Conservation (phyloP, 2,329 filamentous ascomycete species). For the Hypoxylon sp. region DNA sequence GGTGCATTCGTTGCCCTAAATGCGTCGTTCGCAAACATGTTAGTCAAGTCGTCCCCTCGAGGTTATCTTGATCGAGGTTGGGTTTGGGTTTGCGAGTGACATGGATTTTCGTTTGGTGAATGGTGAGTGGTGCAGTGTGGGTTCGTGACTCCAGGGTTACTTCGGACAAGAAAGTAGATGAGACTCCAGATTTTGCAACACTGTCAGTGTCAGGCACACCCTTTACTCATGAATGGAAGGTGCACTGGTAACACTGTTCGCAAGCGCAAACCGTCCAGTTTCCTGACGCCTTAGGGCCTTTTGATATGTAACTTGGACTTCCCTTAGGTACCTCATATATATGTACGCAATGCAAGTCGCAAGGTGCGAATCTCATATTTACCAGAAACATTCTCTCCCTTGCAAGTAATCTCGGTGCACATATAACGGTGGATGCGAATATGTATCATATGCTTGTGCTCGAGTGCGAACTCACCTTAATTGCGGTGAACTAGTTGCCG, state of each 20-base stretch:
- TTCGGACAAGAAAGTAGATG: constrained; percentile 1
- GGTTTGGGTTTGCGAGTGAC: constrained; percentile 14
- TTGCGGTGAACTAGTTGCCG: constrained; percentile 61
- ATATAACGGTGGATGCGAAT: not conserved
- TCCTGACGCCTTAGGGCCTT: not conserved
- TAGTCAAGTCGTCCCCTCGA: constrained; percentile 10
- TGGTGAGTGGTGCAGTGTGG: constrained; percentile 4
- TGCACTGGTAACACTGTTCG: constrained; percentile 7
- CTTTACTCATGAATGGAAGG: constrained; percentile 12
- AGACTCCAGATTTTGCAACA: constrained; percentile 5
- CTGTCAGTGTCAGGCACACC: constrained; percentile 6
- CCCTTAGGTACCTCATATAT: constrained; percentile 1
- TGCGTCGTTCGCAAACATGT: constrained; percentile 26
- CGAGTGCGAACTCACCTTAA: constrained; percentile 59
- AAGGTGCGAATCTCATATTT: constrained; percentile 2
- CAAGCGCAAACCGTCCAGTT: constrained; percentile 2
- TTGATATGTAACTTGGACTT: not conserved
- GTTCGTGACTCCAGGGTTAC: constrained; percentile 8
- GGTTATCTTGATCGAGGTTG: constrained; percentile 9
- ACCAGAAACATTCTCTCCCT: constrained; percentile 1
- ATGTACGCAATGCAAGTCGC: constrained; percentile 8
- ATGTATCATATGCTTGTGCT: constrained; percentile 3
- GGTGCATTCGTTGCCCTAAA: constrained; percentile 45
- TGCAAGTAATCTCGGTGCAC: not conserved
- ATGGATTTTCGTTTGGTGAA: constrained; percentile 3